Conservation (phyloP, 371 early-diverging fungal species). For the Mortierella sp. region DNA sequence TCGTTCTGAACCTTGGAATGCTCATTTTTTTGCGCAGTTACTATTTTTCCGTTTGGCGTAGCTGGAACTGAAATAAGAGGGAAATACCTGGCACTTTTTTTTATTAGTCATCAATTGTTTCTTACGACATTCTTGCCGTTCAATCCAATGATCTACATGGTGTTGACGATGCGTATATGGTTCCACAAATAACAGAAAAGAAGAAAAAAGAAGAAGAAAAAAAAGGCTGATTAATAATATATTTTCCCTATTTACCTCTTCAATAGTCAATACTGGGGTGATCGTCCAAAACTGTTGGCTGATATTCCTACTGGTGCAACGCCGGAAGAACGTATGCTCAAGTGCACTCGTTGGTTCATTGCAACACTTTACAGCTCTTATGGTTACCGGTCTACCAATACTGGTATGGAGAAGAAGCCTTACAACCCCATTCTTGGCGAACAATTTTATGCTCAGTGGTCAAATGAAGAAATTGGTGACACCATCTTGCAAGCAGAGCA, state of each 20-base stretch:
- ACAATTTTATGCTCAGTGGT: constrained; percentile 80
- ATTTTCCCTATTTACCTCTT: constrained; percentile 2
- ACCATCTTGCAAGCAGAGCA: constrained; percentile 79
- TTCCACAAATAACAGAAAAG: too few species aligned
- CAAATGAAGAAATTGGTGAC: constrained; percentile 66
- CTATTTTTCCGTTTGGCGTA: too few species aligned
- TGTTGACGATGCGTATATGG: too few species aligned
- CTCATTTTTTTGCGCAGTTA: too few species aligned
- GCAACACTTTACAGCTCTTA: constrained; percentile 83
- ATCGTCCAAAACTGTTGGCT: constrained; percentile 77
- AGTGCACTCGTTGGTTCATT: constrained; percentile 82
- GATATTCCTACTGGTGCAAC: constrained; percentile 68
- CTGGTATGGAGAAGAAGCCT: constrained; percentile 83
- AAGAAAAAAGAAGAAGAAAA: too few species aligned
- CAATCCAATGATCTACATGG: too few species aligned
- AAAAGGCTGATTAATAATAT: not conserved
- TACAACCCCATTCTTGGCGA: constrained; percentile 90
- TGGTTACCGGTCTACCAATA: constrained; percentile 48
- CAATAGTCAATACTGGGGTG: constrained; percentile 79
- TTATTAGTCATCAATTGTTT: too few species aligned
- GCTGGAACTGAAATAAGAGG: too few species aligned
- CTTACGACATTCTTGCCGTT: too few species aligned
- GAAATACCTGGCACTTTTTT: too few species aligned
- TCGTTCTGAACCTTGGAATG: too few species aligned
- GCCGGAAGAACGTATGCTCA: constrained; percentile 79